Conservation (phyloP, 2,329 filamentous ascomycete species). For the Sclerotinia sclerotiorum region DNA sequence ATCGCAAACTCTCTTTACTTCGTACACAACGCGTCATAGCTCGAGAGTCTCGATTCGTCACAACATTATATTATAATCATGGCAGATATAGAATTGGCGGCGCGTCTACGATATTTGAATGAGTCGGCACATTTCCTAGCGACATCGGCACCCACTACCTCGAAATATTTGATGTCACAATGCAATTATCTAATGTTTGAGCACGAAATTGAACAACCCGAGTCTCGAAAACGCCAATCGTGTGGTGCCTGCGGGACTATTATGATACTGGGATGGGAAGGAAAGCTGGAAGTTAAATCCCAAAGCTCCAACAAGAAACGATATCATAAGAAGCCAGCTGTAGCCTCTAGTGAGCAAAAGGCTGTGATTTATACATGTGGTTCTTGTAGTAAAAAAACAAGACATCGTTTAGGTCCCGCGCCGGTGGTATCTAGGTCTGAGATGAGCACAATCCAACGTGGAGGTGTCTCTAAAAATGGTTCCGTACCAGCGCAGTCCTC, state of each 20-base stretch:
- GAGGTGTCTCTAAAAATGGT: not conserved
- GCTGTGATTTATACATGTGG: constrained; percentile 37
- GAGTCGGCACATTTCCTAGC: constrained; percentile 60
- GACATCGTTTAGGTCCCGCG: constrained; percentile 26
- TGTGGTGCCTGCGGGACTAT: constrained; percentile 63
- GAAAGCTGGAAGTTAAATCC: constrained; percentile 28
- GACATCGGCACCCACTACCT: constrained; percentile 53
- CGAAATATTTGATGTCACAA: constrained; percentile 59
- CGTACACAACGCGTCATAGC: constrained; percentile 22
- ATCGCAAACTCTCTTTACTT: not conserved
- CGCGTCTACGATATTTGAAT: constrained; percentile 47
- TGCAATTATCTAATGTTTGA: constrained; percentile 52
- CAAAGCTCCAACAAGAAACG: constrained; percentile 4
- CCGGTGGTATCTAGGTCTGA: constrained; percentile 14
- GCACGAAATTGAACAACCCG: constrained; percentile 47
- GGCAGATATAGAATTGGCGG: constrained; percentile 35
- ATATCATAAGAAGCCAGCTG: not conserved
- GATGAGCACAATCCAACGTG: constrained; percentile 5
- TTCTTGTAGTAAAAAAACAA: constrained; percentile 35
- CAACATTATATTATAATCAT: constrained; percentile 25
- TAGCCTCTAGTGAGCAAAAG: constrained; percentile 23
- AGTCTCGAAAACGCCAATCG: constrained; percentile 53
- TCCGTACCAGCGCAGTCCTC: constrained; percentile 1
- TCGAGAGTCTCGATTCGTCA: not conserved
- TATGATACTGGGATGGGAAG: constrained; percentile 50